Base-by-base conservation (phyloP, 2,329 filamentous ascomycete species). In the Claviceps sp. region DNA sequence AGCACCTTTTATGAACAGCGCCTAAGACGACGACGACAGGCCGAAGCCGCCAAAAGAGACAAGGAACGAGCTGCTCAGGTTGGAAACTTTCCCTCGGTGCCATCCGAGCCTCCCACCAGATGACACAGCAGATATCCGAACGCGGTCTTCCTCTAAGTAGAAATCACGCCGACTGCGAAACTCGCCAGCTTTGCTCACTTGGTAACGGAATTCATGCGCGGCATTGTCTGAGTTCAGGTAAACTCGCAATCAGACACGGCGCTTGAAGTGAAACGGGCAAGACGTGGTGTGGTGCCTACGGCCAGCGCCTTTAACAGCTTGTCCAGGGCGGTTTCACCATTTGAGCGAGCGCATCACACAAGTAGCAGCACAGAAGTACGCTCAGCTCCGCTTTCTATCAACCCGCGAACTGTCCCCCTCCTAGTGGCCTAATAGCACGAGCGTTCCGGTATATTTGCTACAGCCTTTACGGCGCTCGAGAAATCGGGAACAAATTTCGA, bases 1-100 rank as follows among this genome's bases (percentile, higher is more conserved):
- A 93, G 88, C 60, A 78, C 81, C 26, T 95, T 98, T 68, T 94
- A 89, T 64, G 85, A 91, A 59, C 87, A 89, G 71, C 82, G 93
- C 16, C 65, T 95, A 49, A 82, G 89, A 64, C 85, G 85, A 63
- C 84, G 89, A 62, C 62, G 69, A 13, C 67, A 71, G 41, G 61
- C 59, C 1, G 69, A 70, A 44, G 61, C 64, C 4, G 85, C 89
- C 11, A 94, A 83, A 67, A 76, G 86, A 50, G 93, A 91, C 62
- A 81, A 84, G 44, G 88, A 96, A 65, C 80, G 89, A 45, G 67
- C 95, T 55, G 84, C 80, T 56, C 85, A 89, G 62, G 87, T 89
- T 1, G 79, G 76, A 26, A 80, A 85, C 54, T 97, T 97, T 62
- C 93, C 93, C 1, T 85, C 87, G 43, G 89, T 93, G 1, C 91